Evolutionary conservation across 2,329 filamentous ascomycete species (phyloP).

Genomic region (Teratosphaeria zuluensis): DNA sequence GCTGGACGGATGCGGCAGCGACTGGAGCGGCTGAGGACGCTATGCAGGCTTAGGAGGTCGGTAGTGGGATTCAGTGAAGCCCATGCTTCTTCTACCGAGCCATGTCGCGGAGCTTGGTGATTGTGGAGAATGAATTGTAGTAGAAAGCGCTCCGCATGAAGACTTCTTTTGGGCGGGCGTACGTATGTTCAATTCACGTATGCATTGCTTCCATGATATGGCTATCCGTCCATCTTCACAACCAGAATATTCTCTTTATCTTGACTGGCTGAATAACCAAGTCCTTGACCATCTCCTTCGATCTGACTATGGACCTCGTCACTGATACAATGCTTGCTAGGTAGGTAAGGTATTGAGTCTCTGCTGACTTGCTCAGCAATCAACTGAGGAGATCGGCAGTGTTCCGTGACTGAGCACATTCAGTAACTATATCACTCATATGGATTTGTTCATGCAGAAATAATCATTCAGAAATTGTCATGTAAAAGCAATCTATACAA

Average conservation of each 20-base stretch:
- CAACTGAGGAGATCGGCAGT: too few relatives aligned
- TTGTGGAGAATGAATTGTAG: neutral
- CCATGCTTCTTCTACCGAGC: neutral
- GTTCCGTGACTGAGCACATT: too few relatives aligned
- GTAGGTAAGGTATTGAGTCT: too few relatives aligned
- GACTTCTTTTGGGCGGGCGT: neutral
- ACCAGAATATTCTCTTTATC: neutral
- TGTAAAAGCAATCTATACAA: constrained; percentile 19
- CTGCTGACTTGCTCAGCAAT: too few relatives aligned
- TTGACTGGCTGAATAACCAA: neutral
- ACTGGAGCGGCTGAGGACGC: neutral
- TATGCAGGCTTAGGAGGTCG: neutral
- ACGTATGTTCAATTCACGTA: neutral
- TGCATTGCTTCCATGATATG: neutral
- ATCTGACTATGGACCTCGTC: neutral
- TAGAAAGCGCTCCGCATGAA: neutral
- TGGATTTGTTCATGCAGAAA: neutral
- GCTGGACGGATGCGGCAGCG: constrained; percentile 26
- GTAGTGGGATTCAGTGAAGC: neutral
- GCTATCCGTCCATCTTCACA: neutral
- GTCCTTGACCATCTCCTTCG: neutral
- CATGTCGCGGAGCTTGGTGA: neutral
- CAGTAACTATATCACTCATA: neutral
- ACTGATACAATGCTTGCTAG: too few relatives aligned
- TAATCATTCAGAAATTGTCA: neutral